These are phyloP conservation scores for Lumnitzera racemosa DNA, from an alignment of 345 rosid species.

Conservation along the genomic window DNA sequence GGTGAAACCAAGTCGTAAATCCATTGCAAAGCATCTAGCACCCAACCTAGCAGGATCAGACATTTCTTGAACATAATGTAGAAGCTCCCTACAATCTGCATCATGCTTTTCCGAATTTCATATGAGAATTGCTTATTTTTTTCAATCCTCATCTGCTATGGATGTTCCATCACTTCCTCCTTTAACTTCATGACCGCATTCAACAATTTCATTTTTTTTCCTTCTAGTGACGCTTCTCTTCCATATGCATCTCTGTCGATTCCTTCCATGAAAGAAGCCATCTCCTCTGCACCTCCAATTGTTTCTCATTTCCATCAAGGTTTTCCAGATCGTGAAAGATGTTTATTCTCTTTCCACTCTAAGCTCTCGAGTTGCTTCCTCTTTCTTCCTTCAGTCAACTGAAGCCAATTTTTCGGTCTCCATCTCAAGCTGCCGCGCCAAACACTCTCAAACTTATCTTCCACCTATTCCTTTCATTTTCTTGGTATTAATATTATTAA, in stretches of 20 bases:
- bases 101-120: slow-evolving; percentile 18
- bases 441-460: too few species aligned
- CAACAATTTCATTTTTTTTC: neutral
- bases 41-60: slow-evolving; percentile 41
- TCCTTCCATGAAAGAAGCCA: neutral
- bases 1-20: slow-evolving; percentile 20
- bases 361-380: slow-evolving; percentile 1
- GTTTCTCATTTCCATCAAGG: slow-evolving; percentile 17
- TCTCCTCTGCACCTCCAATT: slow-evolving; percentile 12
- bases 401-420: too few species aligned
- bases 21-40: slow-evolving; percentile 34
- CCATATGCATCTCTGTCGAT: neutral
- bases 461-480: too few species aligned
- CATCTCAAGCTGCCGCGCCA: too few species aligned
- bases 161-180: neutral
- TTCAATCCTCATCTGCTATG: slow-evolving; percentile 12
- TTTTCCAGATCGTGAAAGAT: slow-evolving; percentile 9
- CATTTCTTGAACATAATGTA: slow-evolving; percentile 14
- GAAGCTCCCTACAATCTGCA: slow-evolving; percentile 19
- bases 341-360: slow-evolving; percentile 13
- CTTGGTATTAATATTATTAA: too few species aligned
- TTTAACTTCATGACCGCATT: neutral
- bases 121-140: slow-evolving; percentile 29
- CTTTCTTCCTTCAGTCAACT: slow-evolving; percentile 1
- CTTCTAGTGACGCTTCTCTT: slow-evolving; percentile 7